Evolutionary conservation across 176 grass and related monocot genomes (phyloP).

Genomic region (Triticum urartu): DNA sequence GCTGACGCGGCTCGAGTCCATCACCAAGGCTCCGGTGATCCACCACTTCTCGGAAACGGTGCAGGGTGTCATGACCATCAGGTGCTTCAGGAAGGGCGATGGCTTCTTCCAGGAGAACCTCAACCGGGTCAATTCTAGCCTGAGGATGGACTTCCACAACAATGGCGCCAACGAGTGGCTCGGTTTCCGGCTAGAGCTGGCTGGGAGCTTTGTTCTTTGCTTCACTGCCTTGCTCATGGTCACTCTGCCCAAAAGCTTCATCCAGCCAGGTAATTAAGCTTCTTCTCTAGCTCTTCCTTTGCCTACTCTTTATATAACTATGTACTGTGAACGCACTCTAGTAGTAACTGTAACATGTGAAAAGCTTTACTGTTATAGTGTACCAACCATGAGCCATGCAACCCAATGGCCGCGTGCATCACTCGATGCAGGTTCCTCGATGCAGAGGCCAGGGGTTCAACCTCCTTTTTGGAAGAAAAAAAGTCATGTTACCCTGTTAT

Average conservation of each 20-base stretch:
- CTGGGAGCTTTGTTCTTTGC: constrained; percentile 82
- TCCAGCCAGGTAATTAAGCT: constrained; percentile 62
- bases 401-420: no score
- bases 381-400: no score
- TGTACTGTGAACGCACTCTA: no score
- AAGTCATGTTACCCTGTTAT: no score
- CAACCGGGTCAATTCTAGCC: constrained; percentile 77
- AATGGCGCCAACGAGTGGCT: constrained; percentile 98
- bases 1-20: constrained; percentile 87
- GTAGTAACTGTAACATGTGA: no score
- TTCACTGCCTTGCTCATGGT: constrained; percentile 88
- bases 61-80: constrained; percentile 86
- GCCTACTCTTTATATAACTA: no score
- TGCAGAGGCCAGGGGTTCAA: no score
- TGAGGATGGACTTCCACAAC: constrained; percentile 98
- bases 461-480: no score
- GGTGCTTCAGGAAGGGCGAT: constrained; percentile 81
- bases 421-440: no score
- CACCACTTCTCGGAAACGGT: constrained; percentile 99
- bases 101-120: constrained; percentile 78
- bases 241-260: constrained; percentile 68
- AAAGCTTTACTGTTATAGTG: no score
- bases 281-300: not conserved
- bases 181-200: constrained; percentile 78
- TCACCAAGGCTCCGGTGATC: constrained; percentile 98